Base-by-base conservation (phyloP, 306 rosid genomes). In the Cotoneaster glaucophyllus region DNA sequence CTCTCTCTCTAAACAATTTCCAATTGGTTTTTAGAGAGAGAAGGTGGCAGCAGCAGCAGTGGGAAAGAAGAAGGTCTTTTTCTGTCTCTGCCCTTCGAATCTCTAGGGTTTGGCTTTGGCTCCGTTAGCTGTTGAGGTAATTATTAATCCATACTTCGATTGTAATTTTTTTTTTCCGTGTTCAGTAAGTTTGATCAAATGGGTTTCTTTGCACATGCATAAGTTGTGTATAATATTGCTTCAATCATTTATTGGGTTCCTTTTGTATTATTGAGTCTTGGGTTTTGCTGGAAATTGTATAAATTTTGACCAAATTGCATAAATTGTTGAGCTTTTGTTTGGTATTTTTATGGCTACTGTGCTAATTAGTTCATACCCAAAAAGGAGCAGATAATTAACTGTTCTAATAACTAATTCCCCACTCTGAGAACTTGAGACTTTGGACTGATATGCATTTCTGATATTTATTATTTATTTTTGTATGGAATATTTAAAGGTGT, bases 1-100 rank as follows among this genome's bases (percentile, higher is more conserved):
- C 29, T n/a, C n/a, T 28, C 29, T 28, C 3, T 28, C 13, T 80
- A 82, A 79, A 64, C 79, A 14, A 82, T 79, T 73, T 82, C 85
- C 75, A 78, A 14, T 71, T 71, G 39, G 81, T 29, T 25, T 77
- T 25, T 44, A 50, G 77, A 43, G 66, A 78, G 83, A 66, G 81
- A 84, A 76, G 72, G 74, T 29, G 58, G 22, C 69, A n/a, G 17
- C 37, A 56, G 68, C 25, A 26, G 76, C 11, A 13, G 48, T 28
- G 29, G 48, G 48, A 43, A 43, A 11, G 61, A n/a, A n/a, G n/a
- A 41, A 29, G 71, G 61, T 67, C 28, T 67, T 64, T 22, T 58
- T 37, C 34, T 74, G 11, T 24, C 54, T 64, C 32, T 64, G 14
- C 18, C 41, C 41, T 43, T 50, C 18, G 54, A 73, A 73, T 68